phyloP scores from a whole-genome alignment of 2,329 filamentous ascomycete genomes.

The Xylaria sp. region DNA sequence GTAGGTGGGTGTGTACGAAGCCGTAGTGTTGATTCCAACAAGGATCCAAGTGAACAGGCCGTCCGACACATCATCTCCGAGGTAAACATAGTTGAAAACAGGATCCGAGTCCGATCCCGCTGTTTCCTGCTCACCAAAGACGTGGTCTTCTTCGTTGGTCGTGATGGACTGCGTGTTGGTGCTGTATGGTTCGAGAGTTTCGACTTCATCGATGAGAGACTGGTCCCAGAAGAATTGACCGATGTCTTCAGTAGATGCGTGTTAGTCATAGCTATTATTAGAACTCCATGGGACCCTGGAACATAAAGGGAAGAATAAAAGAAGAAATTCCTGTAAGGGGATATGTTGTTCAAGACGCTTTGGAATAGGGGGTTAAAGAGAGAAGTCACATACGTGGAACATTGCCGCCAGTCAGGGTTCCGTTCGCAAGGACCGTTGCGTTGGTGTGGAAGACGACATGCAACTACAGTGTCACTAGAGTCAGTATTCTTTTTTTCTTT shows the following conservation, averaged over 20 bases:
- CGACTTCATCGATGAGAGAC: not conserved
- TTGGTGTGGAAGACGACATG: slow-evolving; percentile 6
- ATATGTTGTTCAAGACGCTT: not conserved
- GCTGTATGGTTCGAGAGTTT: not conserved
- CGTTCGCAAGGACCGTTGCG: not conserved
- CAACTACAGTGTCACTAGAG: too few relatives aligned
- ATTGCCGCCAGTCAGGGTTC: slow-evolving; percentile 5
- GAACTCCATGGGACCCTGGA: not conserved
- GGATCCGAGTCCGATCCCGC: not conserved
- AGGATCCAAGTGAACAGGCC: slow-evolving; percentile 29
- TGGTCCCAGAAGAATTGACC: slow-evolving; percentile 8
- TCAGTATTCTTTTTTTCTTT: too few relatives aligned
- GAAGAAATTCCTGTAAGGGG: not conserved
- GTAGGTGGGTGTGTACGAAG: slow-evolving; percentile 25
- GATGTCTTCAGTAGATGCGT: not conserved
- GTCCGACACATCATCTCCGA: slow-evolving; percentile 21
- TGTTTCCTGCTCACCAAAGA: slow-evolving; percentile 7
- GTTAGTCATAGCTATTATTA: not conserved
- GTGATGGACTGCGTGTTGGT: slow-evolving; percentile 2
- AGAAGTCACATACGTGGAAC: not conserved
- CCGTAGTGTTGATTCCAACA: slow-evolving; percentile 22
- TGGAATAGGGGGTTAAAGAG: not conserved
- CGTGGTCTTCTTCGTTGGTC: not conserved
- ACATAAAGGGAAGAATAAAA: not conserved
- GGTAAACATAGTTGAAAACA: not conserved